These are phyloP conservation scores for Stereum hirsutum DNA, from an alignment of 1,284 basidiomycete species.

Conservation along the genomic window DNA sequence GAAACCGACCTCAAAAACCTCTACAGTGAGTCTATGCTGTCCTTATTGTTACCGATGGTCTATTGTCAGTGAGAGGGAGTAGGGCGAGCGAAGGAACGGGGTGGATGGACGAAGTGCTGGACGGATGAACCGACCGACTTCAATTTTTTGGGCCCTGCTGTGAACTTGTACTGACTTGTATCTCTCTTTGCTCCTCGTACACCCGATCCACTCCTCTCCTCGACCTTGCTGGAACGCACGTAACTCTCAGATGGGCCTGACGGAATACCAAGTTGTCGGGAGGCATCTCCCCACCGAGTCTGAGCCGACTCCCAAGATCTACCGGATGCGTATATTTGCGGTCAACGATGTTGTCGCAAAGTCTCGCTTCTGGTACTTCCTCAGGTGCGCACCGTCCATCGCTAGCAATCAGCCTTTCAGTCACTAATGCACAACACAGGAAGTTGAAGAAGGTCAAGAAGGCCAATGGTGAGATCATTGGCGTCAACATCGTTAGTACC, in stretches of 20 bases:
- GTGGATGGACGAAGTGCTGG: background rate
- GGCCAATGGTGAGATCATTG: conserved; percentile 98
- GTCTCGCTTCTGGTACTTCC: conserved; percentile 99
- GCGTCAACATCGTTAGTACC: conserved; percentile 90
- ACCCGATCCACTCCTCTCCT: too few species aligned
- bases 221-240: too few species aligned
- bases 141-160: too few species aligned
- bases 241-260: conserved; percentile 34
- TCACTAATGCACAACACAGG: conserved; percentile 29
- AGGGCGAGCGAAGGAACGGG: too few species aligned
- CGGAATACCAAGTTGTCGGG: conserved; percentile 96
- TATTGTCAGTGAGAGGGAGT: background rate
- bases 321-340: conserved; percentile 99
- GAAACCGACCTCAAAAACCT: conserved; percentile 16
- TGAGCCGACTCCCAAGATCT: conserved; percentile 93
- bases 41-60: background rate
- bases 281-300: conserved; percentile 93
- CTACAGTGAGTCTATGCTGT: conserved; percentile 7
- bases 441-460: conserved; percentile 99
- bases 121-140: too few species aligned
- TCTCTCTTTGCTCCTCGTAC: too few species aligned
- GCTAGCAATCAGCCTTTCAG: background rate
- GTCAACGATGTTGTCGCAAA: conserved; percentile 98
- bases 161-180: too few species aligned
- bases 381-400: conserved; percentile 42